A percentile compares a stretch with the other conserved stretches of the same genome.
These are phyloP conservation scores for Microdochium nivale DNA, from an alignment of 2,329 filamentous ascomycete genomes.

Conservation along the genomic window DNA sequence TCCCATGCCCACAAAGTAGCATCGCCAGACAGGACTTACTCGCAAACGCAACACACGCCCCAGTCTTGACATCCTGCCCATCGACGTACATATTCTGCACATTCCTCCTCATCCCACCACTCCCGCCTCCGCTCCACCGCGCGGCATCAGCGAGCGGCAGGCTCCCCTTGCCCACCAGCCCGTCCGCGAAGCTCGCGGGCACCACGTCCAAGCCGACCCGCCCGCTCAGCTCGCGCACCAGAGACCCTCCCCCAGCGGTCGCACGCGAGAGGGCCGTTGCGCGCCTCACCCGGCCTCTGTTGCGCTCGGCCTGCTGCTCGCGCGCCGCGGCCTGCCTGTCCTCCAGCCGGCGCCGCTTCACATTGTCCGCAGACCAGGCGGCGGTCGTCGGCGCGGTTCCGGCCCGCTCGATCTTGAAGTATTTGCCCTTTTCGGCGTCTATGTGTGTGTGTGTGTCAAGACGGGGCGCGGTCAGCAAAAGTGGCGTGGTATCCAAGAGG, in stretches of 20 bases:
- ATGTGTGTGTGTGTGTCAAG: neutral
- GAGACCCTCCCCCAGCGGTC: slow-evolving; percentile 21
- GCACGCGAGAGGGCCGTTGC: slow-evolving; percentile 19
- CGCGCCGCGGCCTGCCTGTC: slow-evolving; percentile 25
- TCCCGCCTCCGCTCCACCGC: slow-evolving; percentile 4
- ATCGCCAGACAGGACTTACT: slow-evolving; percentile 25
- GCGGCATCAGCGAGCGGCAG: slow-evolving; percentile 24
- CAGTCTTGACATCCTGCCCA: slow-evolving; percentile 26
- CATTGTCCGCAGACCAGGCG: slow-evolving; percentile 47
- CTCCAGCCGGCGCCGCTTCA: slow-evolving; percentile 45
- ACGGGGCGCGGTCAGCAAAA: no score
- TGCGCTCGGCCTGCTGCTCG: slow-evolving; percentile 16
- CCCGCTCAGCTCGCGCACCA: slow-evolving; percentile 24
- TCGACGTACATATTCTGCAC: slow-evolving; percentile 31
- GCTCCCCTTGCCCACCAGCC: slow-evolving; percentile 29
- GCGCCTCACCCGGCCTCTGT: slow-evolving; percentile 29
- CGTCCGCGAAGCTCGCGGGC: slow-evolving; percentile 28
- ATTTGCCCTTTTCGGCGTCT: slow-evolving; percentile 53
- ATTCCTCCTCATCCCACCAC: slow-evolving; percentile 14
- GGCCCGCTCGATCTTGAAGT: slow-evolving; percentile 58
- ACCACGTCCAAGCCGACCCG: slow-evolving; percentile 12
- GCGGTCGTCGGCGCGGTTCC: slow-evolving; percentile 40
- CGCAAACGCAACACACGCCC: slow-evolving; percentile 32
- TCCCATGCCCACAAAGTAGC: no score
- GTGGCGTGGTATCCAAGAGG: no score